Percentiles rank a stretch among this genome's conserved stretches.
These are phyloP conservation scores for Trametes polyzona DNA, from an alignment of 1,284 basidiomycete genomes.

Conservation along the genomic window DNA sequence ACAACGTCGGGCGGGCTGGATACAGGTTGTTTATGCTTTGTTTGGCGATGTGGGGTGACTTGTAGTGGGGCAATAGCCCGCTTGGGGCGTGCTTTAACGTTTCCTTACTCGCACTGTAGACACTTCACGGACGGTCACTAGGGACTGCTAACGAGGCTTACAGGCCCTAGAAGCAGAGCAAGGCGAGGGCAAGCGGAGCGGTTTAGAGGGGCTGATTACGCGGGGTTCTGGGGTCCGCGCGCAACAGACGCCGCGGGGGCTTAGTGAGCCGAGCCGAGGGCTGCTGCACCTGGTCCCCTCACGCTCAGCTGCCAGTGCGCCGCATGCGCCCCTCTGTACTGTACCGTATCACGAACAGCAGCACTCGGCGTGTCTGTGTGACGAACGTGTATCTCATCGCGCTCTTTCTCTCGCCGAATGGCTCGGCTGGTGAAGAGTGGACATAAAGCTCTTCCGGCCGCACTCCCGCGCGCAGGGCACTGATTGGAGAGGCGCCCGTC, in stretches of 20 bases:
- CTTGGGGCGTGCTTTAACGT: not conserved
- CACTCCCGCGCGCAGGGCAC: not conserved
- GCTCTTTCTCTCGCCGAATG: slow-evolving; percentile 1
- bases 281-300: not conserved
- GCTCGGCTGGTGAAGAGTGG: slow-evolving; percentile 16
- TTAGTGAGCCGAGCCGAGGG: not conserved
- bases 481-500: slow-evolving; percentile 20
- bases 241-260: not conserved
- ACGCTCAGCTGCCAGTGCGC: slow-evolving; percentile 5
- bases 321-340: slow-evolving; percentile 2
- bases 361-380: slow-evolving; percentile 1
- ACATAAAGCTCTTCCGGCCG: slow-evolving; percentile 8
- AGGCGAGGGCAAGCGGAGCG: not conserved
- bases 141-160: not conserved
- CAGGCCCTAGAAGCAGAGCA: not conserved
- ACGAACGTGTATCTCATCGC: slow-evolving; percentile 10
- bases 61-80: not conserved
- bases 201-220: not conserved
- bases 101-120: not conserved
- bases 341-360: slow-evolving; percentile 6
- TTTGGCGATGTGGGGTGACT: slow-evolving; percentile 32
- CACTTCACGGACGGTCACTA: not conserved
- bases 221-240: slow-evolving; percentile 17
- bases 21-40: slow-evolving; percentile 35
- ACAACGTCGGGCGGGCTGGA: slow-evolving; percentile 33